Percentiles rank a stretch among this genome's conserved stretches.
These are phyloP conservation scores for Phytopythium aichiense DNA, from an alignment of 352 stramenopile species.

Conservation along the genomic window DNA sequence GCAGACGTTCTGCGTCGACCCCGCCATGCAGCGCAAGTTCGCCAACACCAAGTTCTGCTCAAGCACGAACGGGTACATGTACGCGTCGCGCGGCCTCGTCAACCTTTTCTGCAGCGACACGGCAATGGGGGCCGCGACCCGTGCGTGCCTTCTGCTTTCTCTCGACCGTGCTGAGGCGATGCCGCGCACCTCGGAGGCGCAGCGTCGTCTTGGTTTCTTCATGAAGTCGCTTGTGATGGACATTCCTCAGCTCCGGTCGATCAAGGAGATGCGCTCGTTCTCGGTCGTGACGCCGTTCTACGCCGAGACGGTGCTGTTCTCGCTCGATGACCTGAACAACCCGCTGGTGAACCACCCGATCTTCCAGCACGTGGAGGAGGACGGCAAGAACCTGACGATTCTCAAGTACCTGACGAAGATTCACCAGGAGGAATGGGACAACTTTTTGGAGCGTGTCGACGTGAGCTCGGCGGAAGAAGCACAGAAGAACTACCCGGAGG, in stretches of 20 bases:
- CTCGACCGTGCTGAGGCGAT: constrained; percentile 66
- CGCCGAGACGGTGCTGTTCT: constrained; percentile 77
- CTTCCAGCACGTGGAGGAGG: constrained; percentile 79
- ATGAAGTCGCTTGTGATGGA: constrained; percentile 88
- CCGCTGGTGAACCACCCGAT: constrained; percentile 82
- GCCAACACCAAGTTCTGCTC: constrained; percentile 74
- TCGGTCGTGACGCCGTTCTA: constrained; percentile 85
- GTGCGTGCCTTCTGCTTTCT: constrained; percentile 59
- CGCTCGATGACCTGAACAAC: constrained; percentile 74
- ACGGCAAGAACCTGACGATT: constrained; percentile 83
- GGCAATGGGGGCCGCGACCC: constrained; percentile 67
- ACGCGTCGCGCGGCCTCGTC: constrained; percentile 55
- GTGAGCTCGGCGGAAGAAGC: constrained; percentile 69
- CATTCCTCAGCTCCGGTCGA: constrained; percentile 71
- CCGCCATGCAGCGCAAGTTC: constrained; percentile 64
- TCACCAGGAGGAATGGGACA: constrained; percentile 82
- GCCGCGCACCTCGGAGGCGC: constrained; percentile 52
- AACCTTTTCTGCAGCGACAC: constrained; percentile 73
- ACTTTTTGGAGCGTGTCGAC: constrained; percentile 80
- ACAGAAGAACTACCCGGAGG: constrained; percentile 61
- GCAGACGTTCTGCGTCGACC: constrained; percentile 66
- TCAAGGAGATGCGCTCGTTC: constrained; percentile 85
- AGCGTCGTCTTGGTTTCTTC: constrained; percentile 80
- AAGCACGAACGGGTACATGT: constrained; percentile 62
- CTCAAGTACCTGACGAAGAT: constrained; percentile 85